Conservation (phyloP, 441 rosid species). For the Codiaeum variegatum region DNA sequence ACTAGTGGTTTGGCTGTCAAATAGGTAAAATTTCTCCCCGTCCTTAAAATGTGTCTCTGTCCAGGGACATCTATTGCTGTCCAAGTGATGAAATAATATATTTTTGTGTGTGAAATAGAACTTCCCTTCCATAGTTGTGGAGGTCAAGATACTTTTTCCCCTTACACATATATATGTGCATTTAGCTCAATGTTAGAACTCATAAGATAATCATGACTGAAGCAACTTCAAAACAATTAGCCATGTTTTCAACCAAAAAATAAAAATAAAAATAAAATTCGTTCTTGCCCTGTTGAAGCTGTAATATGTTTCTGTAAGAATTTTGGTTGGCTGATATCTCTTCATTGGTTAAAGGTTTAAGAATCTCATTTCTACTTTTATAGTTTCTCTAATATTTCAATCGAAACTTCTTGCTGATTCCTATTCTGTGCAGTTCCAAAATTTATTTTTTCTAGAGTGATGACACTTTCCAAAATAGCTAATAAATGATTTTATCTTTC, state of each 20-base stretch:
- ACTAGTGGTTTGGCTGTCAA: background rate
- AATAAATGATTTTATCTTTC: constrained; percentile 24
- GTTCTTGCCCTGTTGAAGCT: background rate
- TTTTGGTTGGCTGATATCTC: background rate
- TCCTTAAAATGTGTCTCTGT: background rate
- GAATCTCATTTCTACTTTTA: background rate
- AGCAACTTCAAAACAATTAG: background rate
- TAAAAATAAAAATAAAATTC: too few relatives aligned
- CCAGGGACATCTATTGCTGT: background rate
- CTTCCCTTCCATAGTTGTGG: background rate
- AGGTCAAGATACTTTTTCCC: background rate
- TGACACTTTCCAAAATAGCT: constrained; percentile 8
- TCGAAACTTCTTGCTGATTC: background rate
- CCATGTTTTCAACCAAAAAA: background rate
- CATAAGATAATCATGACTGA: background rate
- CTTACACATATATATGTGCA: background rate
- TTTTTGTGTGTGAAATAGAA: background rate
- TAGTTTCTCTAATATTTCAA: too few relatives aligned
- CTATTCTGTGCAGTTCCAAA: background rate
- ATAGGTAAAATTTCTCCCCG: background rate
- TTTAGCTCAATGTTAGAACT: background rate
- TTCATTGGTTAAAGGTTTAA: background rate
- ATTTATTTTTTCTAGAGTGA: constrained; percentile 11
- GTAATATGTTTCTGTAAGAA: background rate
- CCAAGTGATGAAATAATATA: background rate